Base-by-base conservation (phyloP, 148 eudicot genomes). In the Camellia granthamiana region DNA sequence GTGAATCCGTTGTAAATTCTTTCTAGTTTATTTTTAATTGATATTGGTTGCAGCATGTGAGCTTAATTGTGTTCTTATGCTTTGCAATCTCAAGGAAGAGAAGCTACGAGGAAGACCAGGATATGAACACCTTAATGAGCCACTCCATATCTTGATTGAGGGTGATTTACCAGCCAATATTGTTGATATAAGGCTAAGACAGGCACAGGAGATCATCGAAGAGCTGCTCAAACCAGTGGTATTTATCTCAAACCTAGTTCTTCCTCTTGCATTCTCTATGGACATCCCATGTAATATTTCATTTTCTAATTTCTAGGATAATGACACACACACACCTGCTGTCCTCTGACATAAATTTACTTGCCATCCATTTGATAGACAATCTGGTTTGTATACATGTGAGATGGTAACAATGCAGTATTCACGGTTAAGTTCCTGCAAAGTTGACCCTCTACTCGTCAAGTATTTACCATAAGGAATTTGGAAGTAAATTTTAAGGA, bases 161-260 rank as follows among this genome's bases (percentile, higher is more conserved):
- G 99, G 98, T 83, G 99, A 96, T 85, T 91, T 96, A 86, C 93
- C 98, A 77, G 97, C 97, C 41, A 88, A 83, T 82, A 58, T 96
- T 64, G 92, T 92, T 82, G 99, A 96, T 63, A 83, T 92, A 47
- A 94, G 90, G 87, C 87, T 94, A 82, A 88, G 92, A 43, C 98
- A 92, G 80, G 98, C 99, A n/a, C 94, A 88, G 75, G 98, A 92
- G 83, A 92, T 96, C 58, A 83, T 96, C 16, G 97, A 93, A 83
- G 99, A 96, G 78, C 81, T 96, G 89, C 94, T 96, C 41, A 94
- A 93, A 81, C 99, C 99, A 19, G 99, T 96, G 98, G 99, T 96
- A 96, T 79, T 23, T 78, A 61, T 76, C 86, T 84, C 16, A 30
- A 78, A 11, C 72, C 68, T 81, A 49, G 42, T 75, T 55, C 56